phyloP scores from a whole-genome alignment of 441 rosid species.

The Syzygium syzygioides region DNA sequence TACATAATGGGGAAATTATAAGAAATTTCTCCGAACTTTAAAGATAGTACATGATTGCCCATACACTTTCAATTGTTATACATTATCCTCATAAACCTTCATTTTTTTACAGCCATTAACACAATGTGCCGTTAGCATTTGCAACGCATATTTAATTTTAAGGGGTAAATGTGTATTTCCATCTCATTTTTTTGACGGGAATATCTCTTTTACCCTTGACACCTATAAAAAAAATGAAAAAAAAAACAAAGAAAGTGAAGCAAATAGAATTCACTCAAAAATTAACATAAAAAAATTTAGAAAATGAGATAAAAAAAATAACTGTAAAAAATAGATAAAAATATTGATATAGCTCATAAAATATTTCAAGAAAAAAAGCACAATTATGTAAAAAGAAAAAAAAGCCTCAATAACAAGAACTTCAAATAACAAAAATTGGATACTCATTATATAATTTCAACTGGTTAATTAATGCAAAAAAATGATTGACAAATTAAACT shows the following conservation, averaged over 20 bases:
- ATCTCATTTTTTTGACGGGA: background rate
- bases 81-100: background rate
- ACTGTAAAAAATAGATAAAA: background rate
- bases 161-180: background rate
- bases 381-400: background rate
- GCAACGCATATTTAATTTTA: background rate
- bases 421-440: background rate
- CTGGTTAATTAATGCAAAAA: background rate
- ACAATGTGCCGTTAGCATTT: background rate
- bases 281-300: background rate
- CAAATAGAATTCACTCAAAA: background rate
- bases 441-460: background rate
- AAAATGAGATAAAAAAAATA: background rate
- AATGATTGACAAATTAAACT: background rate
- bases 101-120: background rate
- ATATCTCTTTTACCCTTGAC: background rate
- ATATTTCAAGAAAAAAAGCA: background rate
- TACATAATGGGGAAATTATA: background rate
- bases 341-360: background rate
- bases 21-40: background rate
- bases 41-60: background rate
- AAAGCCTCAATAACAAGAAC: background rate
- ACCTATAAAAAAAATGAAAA: background rate
- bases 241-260: background rate
- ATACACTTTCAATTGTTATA: too few relatives aligned